These are phyloP conservation scores for Claviceps humidiphila DNA, from an alignment of 2,329 filamentous ascomycete genomes.

Conservation along the genomic window DNA sequence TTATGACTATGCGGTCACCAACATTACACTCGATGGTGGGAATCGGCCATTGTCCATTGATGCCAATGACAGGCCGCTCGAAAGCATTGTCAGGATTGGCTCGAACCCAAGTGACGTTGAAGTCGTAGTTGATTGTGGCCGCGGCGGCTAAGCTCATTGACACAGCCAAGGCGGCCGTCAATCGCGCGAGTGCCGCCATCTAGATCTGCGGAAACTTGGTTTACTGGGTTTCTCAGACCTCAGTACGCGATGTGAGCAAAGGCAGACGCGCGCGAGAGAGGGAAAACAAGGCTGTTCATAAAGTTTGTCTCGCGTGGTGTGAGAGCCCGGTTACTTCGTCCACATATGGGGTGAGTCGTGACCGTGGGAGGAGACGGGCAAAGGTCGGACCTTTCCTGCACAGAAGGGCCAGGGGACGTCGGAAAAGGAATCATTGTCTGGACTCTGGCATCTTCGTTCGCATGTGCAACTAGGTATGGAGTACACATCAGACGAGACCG, in stretches of 20 bases:
- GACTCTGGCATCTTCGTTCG: too few species aligned
- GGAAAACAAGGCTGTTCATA: not conserved
- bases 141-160: conserved; percentile 12
- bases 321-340: not conserved
- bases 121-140: conserved; percentile 45
- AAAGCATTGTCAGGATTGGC: conserved; percentile 58
- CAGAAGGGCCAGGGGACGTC: not conserved
- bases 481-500: not conserved
- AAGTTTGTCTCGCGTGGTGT: not conserved
- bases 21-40: conserved; percentile 50
- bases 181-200: conserved; percentile 9
- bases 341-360: not conserved
- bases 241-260: not conserved
- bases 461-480: too few species aligned
- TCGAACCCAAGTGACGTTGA: conserved; percentile 57
- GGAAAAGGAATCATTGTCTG: not conserved
- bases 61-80: conserved; percentile 55
- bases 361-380: not conserved
- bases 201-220: not conserved
- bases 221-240: not conserved
- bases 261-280: not conserved
- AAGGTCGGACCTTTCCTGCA: not conserved
- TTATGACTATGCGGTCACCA: conserved; percentile 48
- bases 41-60: conserved; percentile 66
- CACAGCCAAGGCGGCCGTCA: conserved; percentile 7